A percentile compares a stretch with the other conserved stretches of the same genome.
These are phyloP conservation scores for Colletotrichum navitas DNA, from an alignment of 2,329 filamentous ascomycete genomes.

Conservation along the genomic window DNA sequence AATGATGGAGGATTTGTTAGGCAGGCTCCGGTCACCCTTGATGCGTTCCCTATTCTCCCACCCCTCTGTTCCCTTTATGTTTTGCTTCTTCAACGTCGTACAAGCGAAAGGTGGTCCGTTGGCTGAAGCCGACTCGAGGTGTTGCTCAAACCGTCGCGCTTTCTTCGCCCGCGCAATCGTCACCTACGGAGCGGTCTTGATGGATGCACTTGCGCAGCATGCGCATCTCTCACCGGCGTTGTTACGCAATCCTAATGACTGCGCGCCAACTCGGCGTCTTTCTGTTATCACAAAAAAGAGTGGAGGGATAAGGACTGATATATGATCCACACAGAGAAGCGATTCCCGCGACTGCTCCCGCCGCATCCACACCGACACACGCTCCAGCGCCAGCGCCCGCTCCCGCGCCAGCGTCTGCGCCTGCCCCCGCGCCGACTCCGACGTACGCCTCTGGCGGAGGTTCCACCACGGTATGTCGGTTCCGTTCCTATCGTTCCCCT, in stretches of 20 bases:
- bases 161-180: neutral
- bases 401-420: constrained; percentile 5
- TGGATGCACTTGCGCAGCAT: constrained; percentile 1
- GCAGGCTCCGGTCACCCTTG: neutral
- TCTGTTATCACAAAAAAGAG: constrained; percentile 6
- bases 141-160: neutral
- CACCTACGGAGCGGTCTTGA: no score
- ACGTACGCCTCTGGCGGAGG: constrained; percentile 37
- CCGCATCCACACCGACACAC: constrained; percentile 27
- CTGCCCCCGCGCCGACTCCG: constrained; percentile 34
- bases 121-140: neutral
- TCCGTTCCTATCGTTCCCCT: constrained; percentile 18
- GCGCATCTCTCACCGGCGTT: neutral
- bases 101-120: neutral
- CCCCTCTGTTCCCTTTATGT: no score
- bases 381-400: constrained; percentile 15
- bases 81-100: neutral
- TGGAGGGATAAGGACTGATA: constrained; percentile 33
- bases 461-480: constrained; percentile 29
- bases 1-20: neutral
- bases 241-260: neutral
- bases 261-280: constrained; percentile 3
- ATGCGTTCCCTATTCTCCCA: neutral
- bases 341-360: constrained; percentile 33
- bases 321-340: constrained; percentile 36